Conservation (phyloP, 148 eudicot genomes). For the Heliosperma pusillum region DNA sequence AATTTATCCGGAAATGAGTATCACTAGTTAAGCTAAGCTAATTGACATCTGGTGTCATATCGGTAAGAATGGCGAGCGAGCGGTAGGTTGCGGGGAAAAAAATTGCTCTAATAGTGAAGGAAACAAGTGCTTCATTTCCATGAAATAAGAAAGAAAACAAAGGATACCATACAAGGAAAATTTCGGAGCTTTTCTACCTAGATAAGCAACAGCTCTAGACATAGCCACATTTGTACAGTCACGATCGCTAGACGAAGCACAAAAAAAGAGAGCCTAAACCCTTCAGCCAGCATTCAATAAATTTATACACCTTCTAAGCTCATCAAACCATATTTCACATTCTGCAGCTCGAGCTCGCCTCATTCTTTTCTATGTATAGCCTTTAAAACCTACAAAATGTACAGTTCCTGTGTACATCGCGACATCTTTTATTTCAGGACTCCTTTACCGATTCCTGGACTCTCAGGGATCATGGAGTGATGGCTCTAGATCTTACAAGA, state of each 20-base stretch:
- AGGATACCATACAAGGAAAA: constrained; percentile 34
- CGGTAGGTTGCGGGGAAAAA: too few species aligned
- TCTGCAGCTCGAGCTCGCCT: constrained; percentile 46
- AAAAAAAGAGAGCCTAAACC: constrained; percentile 29
- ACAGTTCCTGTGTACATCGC: constrained; percentile 63
- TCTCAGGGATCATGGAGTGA: constrained; percentile 25
- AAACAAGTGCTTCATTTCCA: background rate
- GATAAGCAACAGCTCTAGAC: constrained; percentile 33
- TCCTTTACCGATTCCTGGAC: constrained; percentile 26
- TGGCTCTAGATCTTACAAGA: constrained; percentile 23
- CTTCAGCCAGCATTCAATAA: constrained; percentile 24
- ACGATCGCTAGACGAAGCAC: constrained; percentile 27
- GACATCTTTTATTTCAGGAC: constrained; percentile 62
- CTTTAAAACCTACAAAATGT: constrained; percentile 66
- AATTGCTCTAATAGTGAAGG: background rate
- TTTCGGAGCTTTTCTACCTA: constrained; percentile 32
- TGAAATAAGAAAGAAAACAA: constrained; percentile 18
- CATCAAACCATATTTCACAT: constrained; percentile 20
- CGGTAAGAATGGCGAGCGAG: too few species aligned
- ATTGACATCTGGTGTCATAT: background rate
- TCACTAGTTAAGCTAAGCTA: background rate
- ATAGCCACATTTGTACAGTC: constrained; percentile 57
- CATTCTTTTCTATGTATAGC: constrained; percentile 56
- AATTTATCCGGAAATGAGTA: too few species aligned
- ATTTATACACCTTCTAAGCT: constrained; percentile 43